Percentiles rank a stretch among this genome's conserved stretches.
Conservation (phyloP, 2,329 filamentous ascomycete species). For the Beauveria scarabaeidicola region DNA sequence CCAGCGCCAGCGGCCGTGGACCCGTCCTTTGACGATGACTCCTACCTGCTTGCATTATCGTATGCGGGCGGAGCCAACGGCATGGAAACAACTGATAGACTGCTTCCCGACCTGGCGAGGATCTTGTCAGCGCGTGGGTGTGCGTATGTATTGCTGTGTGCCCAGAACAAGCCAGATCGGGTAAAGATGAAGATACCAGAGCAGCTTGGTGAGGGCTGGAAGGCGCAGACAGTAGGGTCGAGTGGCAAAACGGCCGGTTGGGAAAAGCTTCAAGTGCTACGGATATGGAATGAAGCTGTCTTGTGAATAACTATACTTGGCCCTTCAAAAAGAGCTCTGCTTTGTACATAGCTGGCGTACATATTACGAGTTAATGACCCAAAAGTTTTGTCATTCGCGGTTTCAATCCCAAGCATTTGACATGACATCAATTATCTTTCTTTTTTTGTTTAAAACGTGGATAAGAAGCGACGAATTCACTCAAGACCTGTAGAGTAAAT, state of each 20-base stretch:
- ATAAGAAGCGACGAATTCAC: neutral
- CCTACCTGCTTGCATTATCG: conserved; percentile 71
- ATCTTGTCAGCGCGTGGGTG: conserved; percentile 61
- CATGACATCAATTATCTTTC: neutral
- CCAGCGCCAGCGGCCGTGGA: conserved; percentile 22
- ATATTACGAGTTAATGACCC: conserved; percentile 7
- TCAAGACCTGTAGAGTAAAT: neutral
- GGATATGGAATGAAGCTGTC: conserved; percentile 61
- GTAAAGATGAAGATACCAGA: conserved; percentile 55
- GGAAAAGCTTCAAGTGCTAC: conserved; percentile 86
- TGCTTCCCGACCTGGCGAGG: conserved; percentile 60
- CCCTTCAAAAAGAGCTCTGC: neutral
- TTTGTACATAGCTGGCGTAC: conserved; percentile 1
- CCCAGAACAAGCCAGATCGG: conserved; percentile 74
- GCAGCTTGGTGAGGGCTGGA: conserved; percentile 52
- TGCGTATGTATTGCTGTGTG: conserved; percentile 83
- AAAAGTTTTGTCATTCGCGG: neutral
- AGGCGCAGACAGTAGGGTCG: conserved; percentile 64
- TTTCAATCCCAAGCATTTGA: neutral
- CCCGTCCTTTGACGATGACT: conserved; percentile 65
- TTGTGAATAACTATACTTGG: neutral
- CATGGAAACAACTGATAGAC: conserved; percentile 83
- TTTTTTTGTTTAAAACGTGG: neutral
- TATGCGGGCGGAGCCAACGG: conserved; percentile 86
- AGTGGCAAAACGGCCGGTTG: conserved; percentile 87